phyloP scores from a whole-genome alignment of 805 yeast species.

The Cyberlindnera bimundalis region DNA sequence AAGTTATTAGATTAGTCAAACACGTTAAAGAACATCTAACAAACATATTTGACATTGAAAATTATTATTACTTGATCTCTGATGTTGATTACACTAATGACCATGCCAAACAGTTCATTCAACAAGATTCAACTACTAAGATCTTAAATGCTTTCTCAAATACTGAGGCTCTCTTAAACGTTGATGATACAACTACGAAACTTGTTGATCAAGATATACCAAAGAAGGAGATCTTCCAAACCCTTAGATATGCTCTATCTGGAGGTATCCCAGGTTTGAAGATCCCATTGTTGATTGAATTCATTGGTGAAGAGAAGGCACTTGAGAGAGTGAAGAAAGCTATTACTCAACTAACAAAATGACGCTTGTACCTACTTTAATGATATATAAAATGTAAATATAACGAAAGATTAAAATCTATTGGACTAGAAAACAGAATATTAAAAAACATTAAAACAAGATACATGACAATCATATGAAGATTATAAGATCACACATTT shows the following conservation, averaged over 20 bases:
- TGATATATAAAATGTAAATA: not conserved
- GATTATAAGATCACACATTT: slow-evolving; percentile 8
- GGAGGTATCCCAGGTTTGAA: slow-evolving; percentile 71
- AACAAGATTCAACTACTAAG: slow-evolving; percentile 13
- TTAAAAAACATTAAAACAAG: not conserved
- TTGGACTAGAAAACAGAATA: not conserved
- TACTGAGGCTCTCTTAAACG: slow-evolving; percentile 1
- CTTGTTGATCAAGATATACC: slow-evolving; percentile 22
- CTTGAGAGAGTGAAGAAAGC: slow-evolving; percentile 28
- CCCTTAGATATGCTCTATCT: slow-evolving; percentile 64
- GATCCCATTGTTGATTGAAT: slow-evolving; percentile 51
- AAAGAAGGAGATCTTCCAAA: slow-evolving; percentile 47
- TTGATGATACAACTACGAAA: slow-evolving; percentile 6
- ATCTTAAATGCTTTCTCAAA: slow-evolving; percentile 22
- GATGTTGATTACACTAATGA: slow-evolving; percentile 24
- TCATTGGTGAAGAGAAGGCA: slow-evolving; percentile 48
- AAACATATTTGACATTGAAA: slow-evolving; percentile 49
- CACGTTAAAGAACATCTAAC: slow-evolving; percentile 48
- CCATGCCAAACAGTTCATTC: slow-evolving; percentile 32
- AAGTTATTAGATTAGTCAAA: slow-evolving; percentile 39
- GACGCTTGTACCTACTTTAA: not conserved
- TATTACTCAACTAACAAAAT: not conserved
- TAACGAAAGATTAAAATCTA: not conserved
- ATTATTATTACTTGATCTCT: slow-evolving; percentile 48
- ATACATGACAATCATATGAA: not conserved